Base-by-base conservation (phyloP, 2,329 filamentous ascomycete species). In the Fusarium bactridioides region DNA sequence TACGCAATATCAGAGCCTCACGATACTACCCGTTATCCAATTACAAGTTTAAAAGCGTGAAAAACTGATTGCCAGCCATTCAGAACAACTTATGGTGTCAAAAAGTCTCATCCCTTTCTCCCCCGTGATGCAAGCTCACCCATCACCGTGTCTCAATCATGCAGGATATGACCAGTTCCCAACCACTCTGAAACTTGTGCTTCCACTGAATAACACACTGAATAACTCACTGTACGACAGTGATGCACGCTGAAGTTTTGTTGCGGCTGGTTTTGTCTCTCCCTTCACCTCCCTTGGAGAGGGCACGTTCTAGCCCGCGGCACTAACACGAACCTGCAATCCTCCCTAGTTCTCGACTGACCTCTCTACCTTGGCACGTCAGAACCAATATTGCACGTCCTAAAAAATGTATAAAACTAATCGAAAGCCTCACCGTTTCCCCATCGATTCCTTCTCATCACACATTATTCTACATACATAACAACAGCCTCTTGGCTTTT, bases 311-410 rank as follows among this genome's bases (percentile, higher is more conserved):
- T 61, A 55, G 71, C 33, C 69, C 41, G 15, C 10, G 25, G 29
- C 67, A 47, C 60, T 72, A 73, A 54, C 47, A 16, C 25, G 25
- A 67, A 62, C 43, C 70, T 67, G 55, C 67, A 73, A 74, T 71
- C 71, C 68, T 66, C 56, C 64, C 40, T 55, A 50, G 45, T 45
- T 72, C 60, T 55, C 68, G 56, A 74, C 45, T 61, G 35, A 38
- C 25, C n/a, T 54, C n/a, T 27, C 27, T 29, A 58, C 51, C 53
- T 60, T 66, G 63, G 69, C 53, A 65, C n/a, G 47, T 31, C 40
- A 37, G 31, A 31, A 29, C n/a, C 31, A 48, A 58, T 55, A 53
- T 23, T 33, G 18, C 38, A 29, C 25, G 13, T 29, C 18, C 6
- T 23, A 0, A 54, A 54, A 51, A 40, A 40, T 58, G 43, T 74